These are phyloP conservation scores for Calocybe gangraenosa DNA, from an alignment of 768 basidiomycete genomes.

Conservation along the genomic window DNA sequence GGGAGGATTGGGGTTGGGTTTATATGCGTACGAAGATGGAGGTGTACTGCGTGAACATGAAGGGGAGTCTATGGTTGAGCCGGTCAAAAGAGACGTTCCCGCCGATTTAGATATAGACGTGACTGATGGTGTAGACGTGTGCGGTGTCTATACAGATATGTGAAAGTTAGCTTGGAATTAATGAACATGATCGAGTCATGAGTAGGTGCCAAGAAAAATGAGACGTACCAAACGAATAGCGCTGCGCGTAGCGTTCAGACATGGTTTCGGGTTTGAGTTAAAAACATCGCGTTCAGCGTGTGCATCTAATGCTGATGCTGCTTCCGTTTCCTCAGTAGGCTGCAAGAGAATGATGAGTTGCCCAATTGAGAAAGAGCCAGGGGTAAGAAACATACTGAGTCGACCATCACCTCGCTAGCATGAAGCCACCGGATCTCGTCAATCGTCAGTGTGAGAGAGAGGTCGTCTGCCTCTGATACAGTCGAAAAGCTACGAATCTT, in stretches of 20 bases:
- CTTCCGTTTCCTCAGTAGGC: background rate
- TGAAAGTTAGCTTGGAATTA: conserved; percentile 6
- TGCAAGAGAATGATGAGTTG: background rate
- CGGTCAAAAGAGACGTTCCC: background rate
- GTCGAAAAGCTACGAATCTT: background rate
- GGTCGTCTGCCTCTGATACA: conserved; percentile 24
- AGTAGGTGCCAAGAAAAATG: background rate
- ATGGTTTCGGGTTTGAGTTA: background rate
- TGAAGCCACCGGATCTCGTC: conserved; percentile 50
- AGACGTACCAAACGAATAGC: background rate
- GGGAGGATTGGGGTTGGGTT: too few species aligned
- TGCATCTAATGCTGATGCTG: background rate
- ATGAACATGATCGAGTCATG: conserved; percentile 3
- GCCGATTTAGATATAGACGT: background rate
- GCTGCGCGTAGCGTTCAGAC: background rate
- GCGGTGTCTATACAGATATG: conserved; percentile 10
- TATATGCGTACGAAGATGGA: conserved; percentile 11
- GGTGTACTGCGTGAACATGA: conserved; percentile 2
- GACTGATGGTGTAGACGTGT: conserved; percentile 9
- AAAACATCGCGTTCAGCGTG: background rate
- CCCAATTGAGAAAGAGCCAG: background rate
- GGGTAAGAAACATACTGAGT: conserved; percentile 7
- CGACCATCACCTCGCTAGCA: conserved; percentile 26
- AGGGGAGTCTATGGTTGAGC: background rate
- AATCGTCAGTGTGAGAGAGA: conserved; percentile 30